phyloP scores from a whole-genome alignment of 768 basidiomycete species.

The Termitomyces titanicus region DNA sequence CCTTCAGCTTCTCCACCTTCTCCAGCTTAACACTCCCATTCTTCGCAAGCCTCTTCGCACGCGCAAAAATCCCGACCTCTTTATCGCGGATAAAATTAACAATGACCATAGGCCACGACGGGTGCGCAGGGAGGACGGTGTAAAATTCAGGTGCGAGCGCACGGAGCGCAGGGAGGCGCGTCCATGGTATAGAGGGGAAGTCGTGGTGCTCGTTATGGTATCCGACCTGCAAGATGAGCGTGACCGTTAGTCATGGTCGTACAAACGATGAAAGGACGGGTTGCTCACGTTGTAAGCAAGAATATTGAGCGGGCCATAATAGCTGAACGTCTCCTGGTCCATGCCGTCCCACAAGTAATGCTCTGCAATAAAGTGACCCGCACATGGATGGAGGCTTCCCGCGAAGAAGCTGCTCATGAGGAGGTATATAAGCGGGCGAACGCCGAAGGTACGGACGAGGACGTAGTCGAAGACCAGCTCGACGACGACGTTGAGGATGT shows the following conservation, averaged over 20 bases:
- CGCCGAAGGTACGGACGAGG: conserved; percentile 45
- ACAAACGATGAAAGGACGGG: background rate
- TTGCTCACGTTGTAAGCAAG: conserved; percentile 86
- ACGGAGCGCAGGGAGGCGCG: conserved; percentile 79
- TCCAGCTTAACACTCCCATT: conserved; percentile 26
- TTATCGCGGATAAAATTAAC: conserved; percentile 91
- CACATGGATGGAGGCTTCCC: conserved; percentile 92
- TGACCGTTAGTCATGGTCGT: background rate
- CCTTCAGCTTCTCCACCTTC: background rate
- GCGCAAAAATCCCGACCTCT: conserved; percentile 84
- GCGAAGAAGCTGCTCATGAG: conserved; percentile 93
- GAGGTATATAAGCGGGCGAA: conserved; percentile 69
- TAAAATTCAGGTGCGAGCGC: conserved; percentile 90
- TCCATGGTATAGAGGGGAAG: conserved; percentile 97
- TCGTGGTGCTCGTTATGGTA: conserved; percentile 99
- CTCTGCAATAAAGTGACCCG: conserved; percentile 97
- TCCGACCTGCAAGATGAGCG: conserved; percentile 61
- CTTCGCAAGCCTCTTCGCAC: conserved; percentile 64
- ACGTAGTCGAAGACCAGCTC: conserved; percentile 73
- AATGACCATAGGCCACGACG: conserved; percentile 93
- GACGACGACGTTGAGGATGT: conserved; percentile 67
- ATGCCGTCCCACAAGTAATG: conserved; percentile 94
- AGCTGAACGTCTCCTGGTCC: conserved; percentile 94
- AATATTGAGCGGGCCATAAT: conserved; percentile 88
- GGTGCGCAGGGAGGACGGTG: conserved; percentile 80